Conservation (phyloP, 1,284 basidiomycete genomes). For the Naganishia sp. region DNA sequence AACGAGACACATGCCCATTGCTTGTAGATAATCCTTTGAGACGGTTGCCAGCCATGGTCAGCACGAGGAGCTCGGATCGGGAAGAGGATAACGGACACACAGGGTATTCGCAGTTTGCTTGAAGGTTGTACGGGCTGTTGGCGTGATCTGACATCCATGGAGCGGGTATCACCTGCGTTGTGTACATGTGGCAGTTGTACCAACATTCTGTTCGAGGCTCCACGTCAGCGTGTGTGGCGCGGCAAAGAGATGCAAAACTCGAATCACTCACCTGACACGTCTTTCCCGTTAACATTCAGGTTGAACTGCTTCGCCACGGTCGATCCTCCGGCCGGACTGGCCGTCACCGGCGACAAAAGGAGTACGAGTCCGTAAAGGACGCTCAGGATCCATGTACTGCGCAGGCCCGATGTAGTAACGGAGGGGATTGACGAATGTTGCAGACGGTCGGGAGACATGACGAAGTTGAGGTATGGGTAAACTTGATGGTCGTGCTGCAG, state of each 20-base stretch:
- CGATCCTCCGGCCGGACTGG: neutral
- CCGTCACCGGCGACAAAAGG: neutral
- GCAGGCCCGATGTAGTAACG: neutral
- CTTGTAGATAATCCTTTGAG: conserved; percentile 13
- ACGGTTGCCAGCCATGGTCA: too few relatives aligned
- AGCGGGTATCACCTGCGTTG: conserved; percentile 1
- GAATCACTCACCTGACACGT: conserved; percentile 9
- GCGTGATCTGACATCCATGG: conserved; percentile 12
- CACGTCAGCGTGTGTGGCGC: neutral
- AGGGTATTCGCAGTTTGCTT: conserved; percentile 13
- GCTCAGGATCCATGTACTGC: conserved; percentile 1
- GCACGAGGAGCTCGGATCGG: too few relatives aligned
- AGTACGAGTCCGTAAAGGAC: neutral
- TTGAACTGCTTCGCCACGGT: conserved; percentile 19
- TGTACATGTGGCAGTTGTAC: conserved; percentile 7
- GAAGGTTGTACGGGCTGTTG: neutral
- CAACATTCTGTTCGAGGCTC: neutral
- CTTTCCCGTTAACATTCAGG: conserved; percentile 1
- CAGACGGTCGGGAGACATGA: neutral
- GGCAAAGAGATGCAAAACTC: neutral
- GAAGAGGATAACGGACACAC: neutral
- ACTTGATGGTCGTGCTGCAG: neutral
- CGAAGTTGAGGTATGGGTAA: neutral
- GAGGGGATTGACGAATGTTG: neutral
- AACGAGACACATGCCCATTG: conserved; percentile 20